Evolutionary conservation across 805 yeast genomes (phyloP), one percentile per base, ranked within the genome.

Genomic region (Blastobotrys mokoenaii): DNA sequence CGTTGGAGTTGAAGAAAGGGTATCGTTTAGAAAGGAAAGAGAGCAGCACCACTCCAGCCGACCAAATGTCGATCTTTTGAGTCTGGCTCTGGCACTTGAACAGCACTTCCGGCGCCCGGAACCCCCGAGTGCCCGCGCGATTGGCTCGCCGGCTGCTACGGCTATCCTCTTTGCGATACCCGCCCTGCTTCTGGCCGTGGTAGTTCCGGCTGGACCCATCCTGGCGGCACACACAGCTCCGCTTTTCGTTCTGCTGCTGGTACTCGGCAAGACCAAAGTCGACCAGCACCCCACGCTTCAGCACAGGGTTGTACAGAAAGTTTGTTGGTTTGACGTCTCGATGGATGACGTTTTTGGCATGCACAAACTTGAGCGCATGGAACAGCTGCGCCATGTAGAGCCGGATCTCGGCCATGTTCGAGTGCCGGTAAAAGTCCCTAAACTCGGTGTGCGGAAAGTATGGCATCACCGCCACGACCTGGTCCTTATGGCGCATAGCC

Each of bases 41-140:
- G 54, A 90, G 68, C 29, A 90, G 72, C 49, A 89, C 84, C 10
- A 88, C 87, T 2, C 96, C 97, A 0, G 87, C 94, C 1, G 95
- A 82, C 97, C 97, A 88, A 7, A 86, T 76, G 62, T 88, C 97
- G 38, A 88, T 77, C 60, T 82, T 83, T 4, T 84, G 76, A 2
- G 83, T 73, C 66, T 88, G 97, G 47, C 84, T 79, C 1, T 84
- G 76, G 63, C 97, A 88, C 60, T 86, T 87, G 64, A 87, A 73
- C 45, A 89, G 67, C 3, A 88, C 96, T 60, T 88, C 97, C 0
- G 96, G 96, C 0, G 97, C 96, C 54, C 97, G 72, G 59, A 88
- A 88, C 0, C 97, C 97, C 55, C 97, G 72, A 1, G 97, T 88
- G 7, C 97, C 97, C 14, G 98, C 98, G 55, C 98, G 79, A 58